A percentile compares a stretch with the other conserved stretches of the same genome.
These are phyloP conservation scores for Mycena latifolia DNA, from an alignment of 768 basidiomycete genomes.

Conservation along the genomic window DNA sequence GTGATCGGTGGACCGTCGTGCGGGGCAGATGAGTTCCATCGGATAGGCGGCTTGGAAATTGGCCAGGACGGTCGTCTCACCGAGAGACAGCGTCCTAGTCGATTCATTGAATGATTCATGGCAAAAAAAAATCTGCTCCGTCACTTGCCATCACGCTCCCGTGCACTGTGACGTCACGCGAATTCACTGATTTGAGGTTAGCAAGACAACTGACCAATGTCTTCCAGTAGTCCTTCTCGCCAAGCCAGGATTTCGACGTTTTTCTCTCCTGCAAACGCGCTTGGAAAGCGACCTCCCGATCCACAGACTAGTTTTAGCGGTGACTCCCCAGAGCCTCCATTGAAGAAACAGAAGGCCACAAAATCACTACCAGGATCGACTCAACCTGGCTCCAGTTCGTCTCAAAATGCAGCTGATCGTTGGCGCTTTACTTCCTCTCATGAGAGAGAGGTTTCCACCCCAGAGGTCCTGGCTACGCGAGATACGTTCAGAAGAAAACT, in stretches of 20 bases:
- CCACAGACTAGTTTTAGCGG: background rate
- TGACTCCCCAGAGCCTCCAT: slow-evolving; percentile 40
- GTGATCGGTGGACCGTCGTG: slow-evolving; percentile 62
- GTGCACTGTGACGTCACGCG: no score
- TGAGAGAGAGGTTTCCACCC: slow-evolving; percentile 5
- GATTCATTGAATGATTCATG: no score
- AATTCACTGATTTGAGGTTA: no score
- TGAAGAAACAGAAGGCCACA: slow-evolving; percentile 44
- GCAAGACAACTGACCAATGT: no score
- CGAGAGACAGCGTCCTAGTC: slow-evolving; percentile 1
- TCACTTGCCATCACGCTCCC: no score
- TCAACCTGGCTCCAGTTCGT: slow-evolving; percentile 28
- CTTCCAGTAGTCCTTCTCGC: slow-evolving; percentile 18
- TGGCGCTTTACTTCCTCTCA: slow-evolving; percentile 58
- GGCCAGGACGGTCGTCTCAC: background rate
- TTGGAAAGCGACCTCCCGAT: slow-evolving; percentile 20
- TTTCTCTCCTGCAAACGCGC: slow-evolving; percentile 44
- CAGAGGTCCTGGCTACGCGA: background rate
- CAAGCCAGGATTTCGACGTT: slow-evolving; percentile 58
- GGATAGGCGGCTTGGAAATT: slow-evolving; percentile 1
- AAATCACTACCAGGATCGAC: background rate
- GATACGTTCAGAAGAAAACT: slow-evolving; percentile 65
- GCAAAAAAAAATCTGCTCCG: no score
- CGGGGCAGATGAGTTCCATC: slow-evolving; percentile 43
- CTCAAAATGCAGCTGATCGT: slow-evolving; percentile 46